Conservation (phyloP, 1,284 basidiomycete genomes). For the Ustilago lituana region DNA sequence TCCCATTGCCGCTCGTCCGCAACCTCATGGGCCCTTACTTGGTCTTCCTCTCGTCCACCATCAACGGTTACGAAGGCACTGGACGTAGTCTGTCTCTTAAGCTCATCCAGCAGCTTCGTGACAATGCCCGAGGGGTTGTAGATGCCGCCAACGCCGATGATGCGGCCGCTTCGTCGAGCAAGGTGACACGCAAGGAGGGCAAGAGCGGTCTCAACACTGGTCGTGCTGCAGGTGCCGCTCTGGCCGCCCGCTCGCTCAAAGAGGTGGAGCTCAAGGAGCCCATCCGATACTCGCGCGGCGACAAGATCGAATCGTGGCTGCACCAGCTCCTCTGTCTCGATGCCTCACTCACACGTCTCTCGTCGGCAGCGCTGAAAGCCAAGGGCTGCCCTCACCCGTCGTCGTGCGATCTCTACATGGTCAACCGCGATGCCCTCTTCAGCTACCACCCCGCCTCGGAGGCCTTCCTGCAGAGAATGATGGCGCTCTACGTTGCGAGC, state of each 20-base stretch:
- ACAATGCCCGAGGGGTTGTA: conserved; percentile 72
- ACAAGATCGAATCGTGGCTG: conserved; percentile 94
- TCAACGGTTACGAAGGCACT: conserved; percentile 99
- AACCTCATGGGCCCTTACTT: conserved; percentile 97
- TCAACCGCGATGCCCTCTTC: conserved; percentile 95
- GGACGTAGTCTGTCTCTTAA: conserved; percentile 97
- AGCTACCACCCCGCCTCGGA: conserved; percentile 97
- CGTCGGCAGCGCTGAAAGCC: conserved; percentile 58
- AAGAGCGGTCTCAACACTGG: conserved; percentile 47
- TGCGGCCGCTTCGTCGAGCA: conserved; percentile 70
- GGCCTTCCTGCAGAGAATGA: conserved; percentile 96
- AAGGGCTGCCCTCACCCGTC: conserved; percentile 80
- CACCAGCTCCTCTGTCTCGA: conserved; percentile 91
- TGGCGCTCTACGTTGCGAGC: conserved; percentile 94
- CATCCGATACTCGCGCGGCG: conserved; percentile 88
- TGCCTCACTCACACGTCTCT: conserved; percentile 78
- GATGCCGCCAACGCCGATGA: conserved; percentile 57
- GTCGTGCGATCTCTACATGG: conserved; percentile 92
- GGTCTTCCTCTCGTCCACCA: conserved; percentile 97
- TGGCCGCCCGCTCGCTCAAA: conserved; percentile 78
- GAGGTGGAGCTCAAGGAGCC: conserved; percentile 96
- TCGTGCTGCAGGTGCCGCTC: conserved; percentile 59
- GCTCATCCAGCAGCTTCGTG: conserved; percentile 93
- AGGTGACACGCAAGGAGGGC: conserved; percentile 69
- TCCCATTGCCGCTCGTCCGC: conserved; percentile 91